These are phyloP conservation scores for Persicaria maculosa DNA, from an alignment of 148 eudicot genomes.

Conservation along the genomic window DNA sequence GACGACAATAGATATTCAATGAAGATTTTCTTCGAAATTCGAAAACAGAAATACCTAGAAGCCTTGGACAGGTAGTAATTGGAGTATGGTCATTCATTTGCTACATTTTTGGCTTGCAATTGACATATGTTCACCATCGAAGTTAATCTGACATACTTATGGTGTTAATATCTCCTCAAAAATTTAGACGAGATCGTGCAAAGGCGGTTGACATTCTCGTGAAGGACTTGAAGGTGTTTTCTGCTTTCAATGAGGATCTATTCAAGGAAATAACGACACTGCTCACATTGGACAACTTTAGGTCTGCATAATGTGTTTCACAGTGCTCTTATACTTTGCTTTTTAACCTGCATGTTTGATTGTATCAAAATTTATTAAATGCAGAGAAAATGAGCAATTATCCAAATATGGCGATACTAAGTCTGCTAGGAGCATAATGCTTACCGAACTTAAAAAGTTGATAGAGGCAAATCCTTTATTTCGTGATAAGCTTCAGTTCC, in stretches of 20 bases:
- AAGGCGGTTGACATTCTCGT: constrained; percentile 78
- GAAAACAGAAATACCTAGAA: constrained; percentile 96
- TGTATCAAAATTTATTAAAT: not conserved
- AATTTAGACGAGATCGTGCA: constrained; percentile 49
- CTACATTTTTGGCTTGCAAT: not conserved
- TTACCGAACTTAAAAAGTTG: no score
- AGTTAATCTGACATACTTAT: not conserved
- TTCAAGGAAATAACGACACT: constrained; percentile 73
- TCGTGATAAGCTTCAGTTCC: constrained; percentile 42
- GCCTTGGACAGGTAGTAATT: constrained; percentile 63
- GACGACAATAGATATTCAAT: constrained; percentile 92
- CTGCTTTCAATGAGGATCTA: constrained; percentile 73
- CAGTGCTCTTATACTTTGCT: not conserved
- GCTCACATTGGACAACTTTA: constrained; percentile 68
- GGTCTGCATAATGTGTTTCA: constrained; percentile 30
- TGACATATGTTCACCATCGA: not conserved
- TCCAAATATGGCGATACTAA: constrained; percentile 18
- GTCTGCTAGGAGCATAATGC: no score
- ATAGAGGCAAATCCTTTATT: no score
- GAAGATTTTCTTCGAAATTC: constrained; percentile 97
- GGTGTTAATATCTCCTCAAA: not conserved
- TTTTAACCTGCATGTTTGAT: not conserved
- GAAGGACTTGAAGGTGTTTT: constrained; percentile 83
- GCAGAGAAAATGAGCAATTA: constrained; percentile 82
- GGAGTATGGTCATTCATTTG: no score